phyloP scores from a whole-genome alignment of 352 stramenopile species.

The Globisporangium megalacanthum region DNA sequence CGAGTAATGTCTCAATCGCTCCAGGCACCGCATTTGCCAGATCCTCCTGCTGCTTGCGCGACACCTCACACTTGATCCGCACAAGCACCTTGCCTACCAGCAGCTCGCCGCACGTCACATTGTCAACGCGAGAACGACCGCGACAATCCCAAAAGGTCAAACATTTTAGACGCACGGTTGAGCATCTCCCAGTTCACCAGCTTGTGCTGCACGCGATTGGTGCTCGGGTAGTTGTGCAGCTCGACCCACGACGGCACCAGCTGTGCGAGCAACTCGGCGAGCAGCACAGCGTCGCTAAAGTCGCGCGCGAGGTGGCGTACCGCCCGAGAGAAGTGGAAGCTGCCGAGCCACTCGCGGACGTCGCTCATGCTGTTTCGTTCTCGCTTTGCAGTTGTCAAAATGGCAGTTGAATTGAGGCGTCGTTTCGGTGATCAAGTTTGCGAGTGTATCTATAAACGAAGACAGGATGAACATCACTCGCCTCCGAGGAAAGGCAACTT shows the following conservation, averaged over 20 bases:
- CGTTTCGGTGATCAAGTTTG: background rate
- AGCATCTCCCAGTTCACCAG: constrained; percentile 50
- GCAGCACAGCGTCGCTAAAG: constrained; percentile 49
- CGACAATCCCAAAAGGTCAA: background rate
- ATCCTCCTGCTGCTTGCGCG: constrained; percentile 36
- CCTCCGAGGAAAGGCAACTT: background rate
- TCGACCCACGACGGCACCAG: constrained; percentile 39
- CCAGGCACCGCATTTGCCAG: constrained; percentile 33
- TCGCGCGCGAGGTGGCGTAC: constrained; percentile 32
- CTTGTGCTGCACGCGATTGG: constrained; percentile 41
- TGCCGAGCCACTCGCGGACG: constrained; percentile 34
- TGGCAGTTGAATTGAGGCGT: background rate
- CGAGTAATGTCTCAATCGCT: constrained; percentile 32
- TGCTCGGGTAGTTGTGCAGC: constrained; percentile 39
- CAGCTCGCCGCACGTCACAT: background rate
- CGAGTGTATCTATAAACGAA: too few species aligned
- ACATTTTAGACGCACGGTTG: constrained; percentile 25
- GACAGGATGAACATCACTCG: too few species aligned
- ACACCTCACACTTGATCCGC: constrained; percentile 39
- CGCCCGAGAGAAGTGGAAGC: constrained; percentile 38
- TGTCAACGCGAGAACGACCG: background rate
- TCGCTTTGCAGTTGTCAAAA: background rate
- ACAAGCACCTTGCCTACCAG: constrained; percentile 37
- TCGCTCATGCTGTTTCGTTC: constrained; percentile 12
- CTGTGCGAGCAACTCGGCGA: constrained; percentile 47